phyloP scores from a whole-genome alignment of 1,139 yeast species.

The Suhomyces bolitotheri region DNA sequence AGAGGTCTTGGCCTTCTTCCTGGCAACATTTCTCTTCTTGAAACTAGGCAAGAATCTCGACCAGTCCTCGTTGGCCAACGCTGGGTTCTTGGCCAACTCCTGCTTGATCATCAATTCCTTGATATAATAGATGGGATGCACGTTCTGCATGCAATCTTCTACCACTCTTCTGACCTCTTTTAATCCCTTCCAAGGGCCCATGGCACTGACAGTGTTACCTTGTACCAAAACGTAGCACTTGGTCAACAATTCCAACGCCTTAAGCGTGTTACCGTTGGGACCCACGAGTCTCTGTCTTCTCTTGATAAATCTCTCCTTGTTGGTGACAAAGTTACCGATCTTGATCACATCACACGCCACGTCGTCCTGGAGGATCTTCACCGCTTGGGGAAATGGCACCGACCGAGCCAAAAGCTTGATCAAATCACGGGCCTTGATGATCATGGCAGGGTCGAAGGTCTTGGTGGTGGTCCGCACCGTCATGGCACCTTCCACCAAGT shows the following conservation, averaged over 20 bases:
- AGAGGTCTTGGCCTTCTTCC: constrained; percentile 78
- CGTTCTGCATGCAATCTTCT: constrained; percentile 95
- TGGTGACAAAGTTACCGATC: constrained; percentile 85
- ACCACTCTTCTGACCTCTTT: constrained; percentile 92
- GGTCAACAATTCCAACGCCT: constrained; percentile 90
- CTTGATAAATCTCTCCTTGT: constrained; percentile 90
- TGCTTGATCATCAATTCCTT: constrained; percentile 97
- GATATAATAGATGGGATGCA: constrained; percentile 95
- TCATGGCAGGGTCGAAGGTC: constrained; percentile 92
- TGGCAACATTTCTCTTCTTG: constrained; percentile 93
- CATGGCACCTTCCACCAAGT: constrained; percentile 96
- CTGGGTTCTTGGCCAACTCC: constrained; percentile 92
- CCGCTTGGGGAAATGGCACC: constrained; percentile 96
- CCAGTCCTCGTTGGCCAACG: constrained; percentile 95
- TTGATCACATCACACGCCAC: constrained; percentile 95
- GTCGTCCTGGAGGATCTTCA: constrained; percentile 87
- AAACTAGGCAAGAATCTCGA: constrained; percentile 94
- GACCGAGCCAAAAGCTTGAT: constrained; percentile 92
- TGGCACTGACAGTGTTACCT: constrained; percentile 95
- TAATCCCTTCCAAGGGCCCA: constrained; percentile 95
- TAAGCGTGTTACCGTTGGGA: constrained; percentile 94
- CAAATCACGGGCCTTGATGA: constrained; percentile 90
- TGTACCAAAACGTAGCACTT: constrained; percentile 94
- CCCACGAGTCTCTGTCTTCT: constrained; percentile 97
- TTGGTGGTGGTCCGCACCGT: constrained; percentile 93